A percentile compares a stretch with the other conserved stretches of the same genome.
Conservation (phyloP, 228 moss, liverwort and hornwort genomes). For the Sphagnum magellanicum region DNA sequence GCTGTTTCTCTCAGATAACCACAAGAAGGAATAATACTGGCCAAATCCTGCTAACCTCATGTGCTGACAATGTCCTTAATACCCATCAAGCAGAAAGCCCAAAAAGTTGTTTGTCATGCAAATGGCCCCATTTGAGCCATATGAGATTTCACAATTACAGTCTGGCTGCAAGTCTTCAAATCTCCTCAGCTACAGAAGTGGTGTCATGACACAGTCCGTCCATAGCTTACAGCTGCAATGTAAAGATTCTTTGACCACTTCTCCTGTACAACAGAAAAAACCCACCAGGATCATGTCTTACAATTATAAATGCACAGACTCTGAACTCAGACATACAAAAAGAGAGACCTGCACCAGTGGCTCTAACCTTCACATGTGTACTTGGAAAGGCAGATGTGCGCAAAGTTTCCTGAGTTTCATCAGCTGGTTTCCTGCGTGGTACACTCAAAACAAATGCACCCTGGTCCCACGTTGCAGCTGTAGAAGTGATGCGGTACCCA, state of each 20-base stretch:
- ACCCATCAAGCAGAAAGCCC: too few relatives aligned
- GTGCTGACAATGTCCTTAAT: too few relatives aligned
- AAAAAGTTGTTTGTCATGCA: too few relatives aligned
- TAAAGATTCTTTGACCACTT: conserved; percentile 99
- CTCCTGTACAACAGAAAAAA: conserved; percentile 45
- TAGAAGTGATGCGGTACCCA: conserved; percentile 96
- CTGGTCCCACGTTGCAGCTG: conserved; percentile 98
- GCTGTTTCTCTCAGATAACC: too few relatives aligned
- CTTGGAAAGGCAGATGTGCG: conserved; percentile 87
- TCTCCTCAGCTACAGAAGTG: conserved; percentile 12
- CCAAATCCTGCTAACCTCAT: too few relatives aligned
- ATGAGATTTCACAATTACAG: conserved; percentile 2
- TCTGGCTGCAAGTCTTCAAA: conserved; percentile 11
- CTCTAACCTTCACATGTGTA: conserved; percentile 53
- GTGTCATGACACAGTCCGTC: conserved; percentile 85
- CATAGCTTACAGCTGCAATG: conserved; percentile 95
- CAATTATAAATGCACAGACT: too few relatives aligned
- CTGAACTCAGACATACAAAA: too few relatives aligned
- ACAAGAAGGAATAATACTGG: too few relatives aligned
- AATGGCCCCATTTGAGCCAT: too few relatives aligned
- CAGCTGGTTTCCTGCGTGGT: conserved; percentile 85
- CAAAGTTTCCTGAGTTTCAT: conserved; percentile 95
- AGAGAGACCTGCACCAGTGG: too few relatives aligned
- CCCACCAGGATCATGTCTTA: too few relatives aligned
- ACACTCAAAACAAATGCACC: conserved; percentile 96